Percentiles rank a stretch among this genome's conserved stretches.
Evolutionary conservation across 805 yeast genomes (phyloP).

Genomic region (Pichia occidentalis): DNA sequence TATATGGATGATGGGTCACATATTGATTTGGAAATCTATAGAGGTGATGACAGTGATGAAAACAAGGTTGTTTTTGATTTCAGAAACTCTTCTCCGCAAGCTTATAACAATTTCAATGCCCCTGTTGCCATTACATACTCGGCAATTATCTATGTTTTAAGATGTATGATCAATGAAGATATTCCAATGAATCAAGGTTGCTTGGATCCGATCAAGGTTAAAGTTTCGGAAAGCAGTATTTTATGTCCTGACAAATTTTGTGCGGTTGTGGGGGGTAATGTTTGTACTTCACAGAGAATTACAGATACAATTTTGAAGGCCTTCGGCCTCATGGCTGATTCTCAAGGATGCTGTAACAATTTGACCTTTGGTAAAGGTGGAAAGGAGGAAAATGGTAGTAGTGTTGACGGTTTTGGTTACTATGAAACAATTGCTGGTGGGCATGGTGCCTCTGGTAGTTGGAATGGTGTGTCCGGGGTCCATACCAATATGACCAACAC

Average conservation of each 20-base stretch:
- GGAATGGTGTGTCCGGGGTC: slow-evolving; percentile 85
- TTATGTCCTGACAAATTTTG: slow-evolving; percentile 76
- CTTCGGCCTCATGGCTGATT: slow-evolving; percentile 84
- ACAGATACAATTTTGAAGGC: slow-evolving; percentile 87
- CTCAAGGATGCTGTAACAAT: slow-evolving; percentile 94
- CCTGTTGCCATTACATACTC: slow-evolving; percentile 85
- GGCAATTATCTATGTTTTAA: slow-evolving; percentile 77
- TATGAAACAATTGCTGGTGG: slow-evolving; percentile 96
- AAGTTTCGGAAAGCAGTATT: slow-evolving; percentile 54
- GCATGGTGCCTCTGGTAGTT: slow-evolving; percentile 78
- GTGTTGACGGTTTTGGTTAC: slow-evolving; percentile 71
- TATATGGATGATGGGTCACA: slow-evolving; percentile 76
- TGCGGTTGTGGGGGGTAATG: slow-evolving; percentile 95
- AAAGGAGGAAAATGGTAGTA: slow-evolving; percentile 41
- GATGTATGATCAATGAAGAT: slow-evolving; percentile 78
- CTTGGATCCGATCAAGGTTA: slow-evolving; percentile 65
- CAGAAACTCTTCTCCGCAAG: slow-evolving; percentile 75
- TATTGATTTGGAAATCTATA: slow-evolving; percentile 46
- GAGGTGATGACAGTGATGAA: slow-evolving; percentile 37
- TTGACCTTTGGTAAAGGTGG: slow-evolving; percentile 86
- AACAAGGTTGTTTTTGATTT: slow-evolving; percentile 74
- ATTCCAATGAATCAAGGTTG: slow-evolving; percentile 96
- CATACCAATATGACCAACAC: slow-evolving; percentile 95
- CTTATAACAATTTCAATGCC: slow-evolving; percentile 86
- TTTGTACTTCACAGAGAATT: slow-evolving; percentile 88